phyloP scores from a whole-genome alignment of 1,139 yeast species.

The Yamadazyma siamensis region DNA sequence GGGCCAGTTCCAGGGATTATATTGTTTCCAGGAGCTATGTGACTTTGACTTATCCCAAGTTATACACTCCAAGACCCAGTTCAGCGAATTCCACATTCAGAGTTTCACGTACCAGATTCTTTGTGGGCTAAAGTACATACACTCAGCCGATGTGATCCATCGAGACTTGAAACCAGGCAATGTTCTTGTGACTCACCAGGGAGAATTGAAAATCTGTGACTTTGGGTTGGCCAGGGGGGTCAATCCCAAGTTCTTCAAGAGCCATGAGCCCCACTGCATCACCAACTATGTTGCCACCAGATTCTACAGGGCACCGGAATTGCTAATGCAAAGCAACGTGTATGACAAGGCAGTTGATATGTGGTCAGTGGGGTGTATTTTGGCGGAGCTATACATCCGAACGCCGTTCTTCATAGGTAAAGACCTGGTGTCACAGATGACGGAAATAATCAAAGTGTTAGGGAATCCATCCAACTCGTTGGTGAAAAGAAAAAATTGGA shows the following conservation, averaged over 20 bases:
- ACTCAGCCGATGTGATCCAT: slow-evolving; percentile 81
- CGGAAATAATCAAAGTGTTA: slow-evolving; percentile 57
- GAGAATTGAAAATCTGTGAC: slow-evolving; percentile 76
- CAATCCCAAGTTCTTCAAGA: slow-evolving; percentile 17
- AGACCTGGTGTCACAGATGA: slow-evolving; percentile 61
- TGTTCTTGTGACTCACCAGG: slow-evolving; percentile 68
- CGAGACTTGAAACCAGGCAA: slow-evolving; percentile 87
- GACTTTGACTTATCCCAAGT: slow-evolving; percentile 79
- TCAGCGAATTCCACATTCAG: slow-evolving; percentile 82
- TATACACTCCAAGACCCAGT: slow-evolving; percentile 69
- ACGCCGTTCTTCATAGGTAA: slow-evolving; percentile 71
- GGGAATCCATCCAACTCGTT: slow-evolving; percentile 57
- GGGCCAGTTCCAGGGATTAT: slow-evolving; percentile 77
- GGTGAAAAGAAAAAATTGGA: slow-evolving; percentile 29
- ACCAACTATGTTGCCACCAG: slow-evolving; percentile 92
- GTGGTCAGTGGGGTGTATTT: slow-evolving; percentile 83
- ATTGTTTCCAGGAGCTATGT: slow-evolving; percentile 75
- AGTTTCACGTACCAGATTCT: slow-evolving; percentile 73
- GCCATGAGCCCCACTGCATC: slow-evolving; percentile 34
- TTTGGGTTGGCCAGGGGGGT: slow-evolving; percentile 86
- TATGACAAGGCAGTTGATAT: slow-evolving; percentile 63
- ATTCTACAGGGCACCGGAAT: slow-evolving; percentile 95
- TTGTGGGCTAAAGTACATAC: slow-evolving; percentile 79
- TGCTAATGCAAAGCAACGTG: slow-evolving; percentile 59
- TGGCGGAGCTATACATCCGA: slow-evolving; percentile 71